Evolutionary conservation across 2,329 filamentous ascomycete species (phyloP).

Genomic region (Neonectria punicea): DNA sequence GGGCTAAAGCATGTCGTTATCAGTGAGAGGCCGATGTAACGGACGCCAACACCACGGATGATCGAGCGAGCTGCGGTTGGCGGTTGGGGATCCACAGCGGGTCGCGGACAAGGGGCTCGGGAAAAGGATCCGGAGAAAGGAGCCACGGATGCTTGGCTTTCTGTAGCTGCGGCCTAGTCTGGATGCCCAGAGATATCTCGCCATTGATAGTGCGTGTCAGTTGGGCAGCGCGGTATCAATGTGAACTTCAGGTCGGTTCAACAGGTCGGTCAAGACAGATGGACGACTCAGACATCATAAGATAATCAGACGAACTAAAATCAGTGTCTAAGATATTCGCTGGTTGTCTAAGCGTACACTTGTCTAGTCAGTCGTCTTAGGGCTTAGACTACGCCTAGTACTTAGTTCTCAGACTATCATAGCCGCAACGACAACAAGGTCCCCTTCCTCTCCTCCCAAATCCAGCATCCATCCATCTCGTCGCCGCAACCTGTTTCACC

Average conservation of each 20-base stretch:
- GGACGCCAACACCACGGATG: not conserved
- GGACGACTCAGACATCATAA: too few relatives aligned
- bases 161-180: not conserved
- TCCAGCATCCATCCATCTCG: not conserved
- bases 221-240: too few relatives aligned
- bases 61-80: not conserved
- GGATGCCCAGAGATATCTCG: too few relatives aligned
- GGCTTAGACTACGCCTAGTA: not conserved
- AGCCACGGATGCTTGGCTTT: not conserved
- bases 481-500: not conserved
- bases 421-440: too few relatives aligned
- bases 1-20: not conserved
- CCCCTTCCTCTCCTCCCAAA: not conserved
- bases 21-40: not conserved
- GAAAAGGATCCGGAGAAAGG: not conserved
- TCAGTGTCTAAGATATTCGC: not conserved
- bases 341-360: not conserved
- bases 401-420: too few relatives aligned
- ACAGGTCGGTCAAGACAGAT: too few relatives aligned
- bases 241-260: too few relatives aligned
- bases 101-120: not conserved
- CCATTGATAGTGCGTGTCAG: too few relatives aligned
- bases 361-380: not conserved
- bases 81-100: not conserved
- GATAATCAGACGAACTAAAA: too few relatives aligned